Evolutionary conservation across 129 eudicot species (phyloP).

Genomic region (Escallonia herrerae): DNA sequence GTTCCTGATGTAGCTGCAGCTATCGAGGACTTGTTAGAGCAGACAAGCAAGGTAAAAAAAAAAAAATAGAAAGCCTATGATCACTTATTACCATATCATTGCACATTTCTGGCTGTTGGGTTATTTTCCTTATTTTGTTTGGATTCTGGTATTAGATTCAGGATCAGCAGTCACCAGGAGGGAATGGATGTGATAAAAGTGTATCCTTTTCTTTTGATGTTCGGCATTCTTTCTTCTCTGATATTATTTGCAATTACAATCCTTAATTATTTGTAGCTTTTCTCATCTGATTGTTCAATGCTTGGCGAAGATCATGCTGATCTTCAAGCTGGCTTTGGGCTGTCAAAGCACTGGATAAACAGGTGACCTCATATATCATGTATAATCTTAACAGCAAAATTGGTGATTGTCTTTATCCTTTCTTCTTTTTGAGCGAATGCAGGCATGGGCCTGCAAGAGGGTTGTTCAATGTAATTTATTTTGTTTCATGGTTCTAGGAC

Average conservation of each 20-base stretch:
- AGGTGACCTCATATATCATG: constrained; percentile 37
- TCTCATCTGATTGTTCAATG: constrained; percentile 49
- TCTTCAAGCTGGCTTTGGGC: constrained; percentile 41
- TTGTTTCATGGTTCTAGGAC: too few species aligned
- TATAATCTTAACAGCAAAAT: neutral
- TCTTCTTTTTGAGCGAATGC: neutral
- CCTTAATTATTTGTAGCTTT: constrained; percentile 35
- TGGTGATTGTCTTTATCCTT: neutral
- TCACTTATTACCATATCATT: neutral
- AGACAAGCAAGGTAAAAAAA: constrained; percentile 76
- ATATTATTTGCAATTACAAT: constrained; percentile 9
- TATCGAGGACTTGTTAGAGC: constrained; percentile 84
- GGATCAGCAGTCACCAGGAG: constrained; percentile 50
- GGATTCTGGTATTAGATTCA: constrained; percentile 46
- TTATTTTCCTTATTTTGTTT: constrained; percentile 4
- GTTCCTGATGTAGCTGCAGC: constrained; percentile 90
- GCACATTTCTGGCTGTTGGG: constrained; percentile 4
- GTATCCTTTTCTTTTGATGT: constrained; percentile 34
- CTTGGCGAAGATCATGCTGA: constrained; percentile 43
- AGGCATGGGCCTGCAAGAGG: too few species aligned
- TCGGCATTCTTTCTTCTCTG: neutral
- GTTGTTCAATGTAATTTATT: too few species aligned
- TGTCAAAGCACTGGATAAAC: constrained; percentile 63
- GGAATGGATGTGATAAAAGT: constrained; percentile 37
- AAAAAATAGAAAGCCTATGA: neutral